These are phyloP conservation scores for Fonsecaea monophora DNA, from an alignment of 2,329 filamentous ascomycete species.

Conservation along the genomic window DNA sequence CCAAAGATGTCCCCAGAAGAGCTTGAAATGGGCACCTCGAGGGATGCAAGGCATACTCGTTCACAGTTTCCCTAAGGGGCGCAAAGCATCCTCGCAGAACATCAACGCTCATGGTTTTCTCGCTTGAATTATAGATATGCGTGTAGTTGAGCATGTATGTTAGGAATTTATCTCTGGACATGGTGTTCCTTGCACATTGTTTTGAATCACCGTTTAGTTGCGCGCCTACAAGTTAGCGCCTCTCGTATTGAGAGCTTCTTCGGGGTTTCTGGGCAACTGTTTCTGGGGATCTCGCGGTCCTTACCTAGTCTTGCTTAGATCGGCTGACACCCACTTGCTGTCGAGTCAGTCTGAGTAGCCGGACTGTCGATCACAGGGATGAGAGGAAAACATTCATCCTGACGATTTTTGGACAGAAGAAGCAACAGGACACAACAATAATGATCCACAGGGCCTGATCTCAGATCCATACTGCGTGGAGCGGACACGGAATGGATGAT, in stretches of 20 bases:
- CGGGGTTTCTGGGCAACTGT: not conserved
- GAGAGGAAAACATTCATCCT: not conserved
- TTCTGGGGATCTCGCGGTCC: not conserved
- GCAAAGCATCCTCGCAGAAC: not conserved
- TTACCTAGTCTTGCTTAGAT: not conserved
- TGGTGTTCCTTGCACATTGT: constrained; percentile 11
- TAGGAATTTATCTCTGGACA: not conserved
- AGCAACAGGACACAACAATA: not conserved
- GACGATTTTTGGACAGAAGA: constrained; percentile 3
- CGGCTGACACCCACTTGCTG: not conserved
- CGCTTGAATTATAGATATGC: not conserved
- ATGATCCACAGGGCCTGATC: constrained; percentile 6
- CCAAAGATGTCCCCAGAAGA: not conserved
- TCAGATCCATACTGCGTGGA: not conserved
- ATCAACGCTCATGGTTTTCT: not conserved
- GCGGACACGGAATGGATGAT: not conserved
- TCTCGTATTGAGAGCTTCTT: not conserved
- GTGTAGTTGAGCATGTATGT: not conserved
- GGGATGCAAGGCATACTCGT: not conserved
- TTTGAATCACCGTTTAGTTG: not conserved
- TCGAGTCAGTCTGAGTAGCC: not conserved
- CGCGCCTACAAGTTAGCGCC: too few relatives aligned
- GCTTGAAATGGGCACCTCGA: not conserved
- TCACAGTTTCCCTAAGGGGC: not conserved
- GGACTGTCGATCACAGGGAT: not conserved